Evolutionary conservation across 441 rosid species (phyloP).

Genomic region (Omphalea diandra): DNA sequence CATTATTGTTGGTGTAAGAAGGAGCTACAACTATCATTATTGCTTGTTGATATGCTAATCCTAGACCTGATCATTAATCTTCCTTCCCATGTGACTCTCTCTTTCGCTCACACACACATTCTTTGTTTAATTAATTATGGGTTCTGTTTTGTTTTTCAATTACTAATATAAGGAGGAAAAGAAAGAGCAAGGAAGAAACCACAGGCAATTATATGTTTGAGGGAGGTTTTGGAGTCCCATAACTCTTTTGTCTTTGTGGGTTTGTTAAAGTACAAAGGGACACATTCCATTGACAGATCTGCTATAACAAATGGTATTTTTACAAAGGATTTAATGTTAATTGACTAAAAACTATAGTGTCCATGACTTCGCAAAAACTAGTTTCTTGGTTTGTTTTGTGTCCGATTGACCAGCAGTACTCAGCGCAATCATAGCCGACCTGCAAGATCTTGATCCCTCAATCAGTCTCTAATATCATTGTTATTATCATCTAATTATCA

Average conservation of each 20-base stretch:
- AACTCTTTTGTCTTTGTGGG: constrained; percentile 7
- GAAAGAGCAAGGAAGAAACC: constrained; percentile 16
- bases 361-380: constrained; percentile 22
- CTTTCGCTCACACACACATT: constrained; percentile 11
- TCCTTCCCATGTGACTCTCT: constrained; percentile 29
- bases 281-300: constrained; percentile 40
- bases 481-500: background rate
- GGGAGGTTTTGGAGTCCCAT: background rate
- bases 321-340: constrained; percentile 35
- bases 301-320: background rate
- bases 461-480: constrained; percentile 33
- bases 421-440: constrained; percentile 70
- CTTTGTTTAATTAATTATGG: constrained; percentile 1
- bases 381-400: constrained; percentile 54
- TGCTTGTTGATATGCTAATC: too few species aligned
- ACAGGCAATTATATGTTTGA: constrained; percentile 1
- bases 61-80: too few species aligned
- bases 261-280: constrained; percentile 33
- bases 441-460: constrained; percentile 55
- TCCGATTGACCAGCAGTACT: constrained; percentile 45
- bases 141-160: background rate
- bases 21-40: too few species aligned
- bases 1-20: too few species aligned
- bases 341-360: background rate
- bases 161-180: background rate